Conservation (phyloP, 1,139 yeast species). For the Hemisphaericaspora xylanilytica region DNA sequence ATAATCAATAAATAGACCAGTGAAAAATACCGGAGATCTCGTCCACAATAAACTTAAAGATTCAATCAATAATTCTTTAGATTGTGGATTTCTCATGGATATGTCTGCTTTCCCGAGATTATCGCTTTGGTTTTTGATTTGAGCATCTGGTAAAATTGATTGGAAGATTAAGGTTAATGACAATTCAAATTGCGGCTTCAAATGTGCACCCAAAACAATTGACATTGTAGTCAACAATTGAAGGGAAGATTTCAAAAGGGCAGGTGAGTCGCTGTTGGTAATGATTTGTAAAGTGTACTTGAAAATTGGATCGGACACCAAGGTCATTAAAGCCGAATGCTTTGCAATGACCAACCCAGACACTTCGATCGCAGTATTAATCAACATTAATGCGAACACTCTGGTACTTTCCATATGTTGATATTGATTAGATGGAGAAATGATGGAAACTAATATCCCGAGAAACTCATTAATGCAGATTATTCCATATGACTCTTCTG, state of each 20-base stretch:
- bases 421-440: conserved; percentile 77
- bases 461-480: conserved; percentile 66
- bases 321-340: conserved; percentile 64
- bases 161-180: conserved; percentile 59
- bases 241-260: conserved; percentile 71
- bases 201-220: conserved; percentile 53
- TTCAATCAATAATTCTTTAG: conserved; percentile 81
- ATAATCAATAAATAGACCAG: conserved; percentile 73
- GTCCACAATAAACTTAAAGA: conserved; percentile 82
- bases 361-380: conserved; percentile 79
- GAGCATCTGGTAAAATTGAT: conserved; percentile 44
- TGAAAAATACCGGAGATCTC: conserved; percentile 75
- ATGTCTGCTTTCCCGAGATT: conserved; percentile 28
- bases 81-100: conserved; percentile 30
- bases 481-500: conserved; percentile 61
- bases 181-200: conserved; percentile 68
- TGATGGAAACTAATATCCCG: conserved; percentile 75
- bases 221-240: conserved; percentile 71
- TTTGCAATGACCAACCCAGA: conserved; percentile 66
- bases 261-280: conserved; percentile 65
- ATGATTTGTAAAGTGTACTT: conserved; percentile 80
- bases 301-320: conserved; percentile 76
- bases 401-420: conserved; percentile 88
- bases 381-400: conserved; percentile 73
- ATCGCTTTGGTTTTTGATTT: conserved; percentile 19